A percentile compares a stretch with the other conserved stretches of the same genome.
Evolutionary conservation across 176 grass and related monocot species (phyloP).

Genomic region (Raddia distichophylla): DNA sequence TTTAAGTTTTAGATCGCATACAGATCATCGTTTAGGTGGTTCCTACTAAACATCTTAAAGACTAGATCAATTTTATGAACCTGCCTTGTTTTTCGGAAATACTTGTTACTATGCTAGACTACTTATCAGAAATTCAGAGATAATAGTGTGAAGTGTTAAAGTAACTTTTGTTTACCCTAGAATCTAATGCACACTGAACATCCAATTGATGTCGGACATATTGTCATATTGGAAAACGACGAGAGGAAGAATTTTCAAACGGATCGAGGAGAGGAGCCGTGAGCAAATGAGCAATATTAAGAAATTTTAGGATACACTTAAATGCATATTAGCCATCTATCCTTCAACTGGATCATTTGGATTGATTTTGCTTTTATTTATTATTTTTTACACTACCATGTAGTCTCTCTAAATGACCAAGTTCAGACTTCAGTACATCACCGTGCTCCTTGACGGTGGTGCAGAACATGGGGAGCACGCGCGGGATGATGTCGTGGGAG

Average conservation of each 20-base stretch:
- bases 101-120: no score
- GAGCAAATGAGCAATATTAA: background rate
- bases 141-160: background rate
- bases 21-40: background rate
- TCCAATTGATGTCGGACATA: background rate
- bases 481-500: conserved; percentile 48
- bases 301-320: no score
- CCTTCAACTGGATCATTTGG: no score
- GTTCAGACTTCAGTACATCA: background rate
- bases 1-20: background rate
- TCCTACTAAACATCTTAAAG: background rate
- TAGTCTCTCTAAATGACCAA: no score
- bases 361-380: no score
- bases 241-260: background rate
- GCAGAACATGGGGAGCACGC: conserved; percentile 35
- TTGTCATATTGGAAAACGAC: background rate
- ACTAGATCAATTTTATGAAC: background rate
- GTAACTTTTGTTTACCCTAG: background rate
- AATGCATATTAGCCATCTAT: no score
- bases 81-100: no score
- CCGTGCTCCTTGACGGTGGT: conserved; percentile 38
- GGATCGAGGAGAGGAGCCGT: background rate
- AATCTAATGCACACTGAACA: conserved; percentile 4
- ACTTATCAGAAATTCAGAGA: background rate
- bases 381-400: no score